Base-by-base conservation (phyloP, 2,329 filamentous ascomycete genomes). In the Fusarium multiceps region DNA sequence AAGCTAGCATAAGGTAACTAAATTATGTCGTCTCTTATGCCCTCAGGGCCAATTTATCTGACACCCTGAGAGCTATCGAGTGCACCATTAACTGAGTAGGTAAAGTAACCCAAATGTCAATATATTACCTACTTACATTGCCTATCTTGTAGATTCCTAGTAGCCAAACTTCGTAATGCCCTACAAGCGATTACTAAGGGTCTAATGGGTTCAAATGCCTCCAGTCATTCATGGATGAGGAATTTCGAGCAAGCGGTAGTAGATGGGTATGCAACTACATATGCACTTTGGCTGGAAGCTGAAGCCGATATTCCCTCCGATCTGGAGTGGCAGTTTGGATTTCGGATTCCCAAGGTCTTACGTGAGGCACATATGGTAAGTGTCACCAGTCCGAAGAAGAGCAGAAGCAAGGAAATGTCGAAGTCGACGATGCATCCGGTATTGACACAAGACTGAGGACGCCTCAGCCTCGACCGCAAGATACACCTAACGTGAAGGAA, bases 241-340 rank as follows among this genome's bases (percentile, higher is more conserved):
- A 86, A 85, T 30, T 90, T 98, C 78, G 98, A 98, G 79, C 90
- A 94, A 71, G 88, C 89, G 5, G 90, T 98, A 7, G 95, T 93
- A 5, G 88, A 89, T 18, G 87, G 91, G 16, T 85, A 86, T 62
- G 87, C 87, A 18, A 82, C 86, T 1, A 84, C 88, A 0, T 89
- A 89, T 71, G 90, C 90, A 1, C 83, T 98, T 21, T 98, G 94
- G 94, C 83, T 97, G 21, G 91, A 90, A 0, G 92, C 93, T n/a
- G 88, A 91, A 74, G 82, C 83, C 45, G 81, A 82, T 18, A 81
- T 90, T 10, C 89, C 91, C 5, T 79, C 86, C n/a, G 92, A 96
- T 69, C 83, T 97, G 4, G 91, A 95, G 76, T 98, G 94, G 93
- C 87, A 91, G 72, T 93, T 98, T 77, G 96, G 95, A 56, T 98